Evolutionary conservation across 768 basidiomycete species (phyloP).

Genomic region (Collybia mongolica): DNA sequence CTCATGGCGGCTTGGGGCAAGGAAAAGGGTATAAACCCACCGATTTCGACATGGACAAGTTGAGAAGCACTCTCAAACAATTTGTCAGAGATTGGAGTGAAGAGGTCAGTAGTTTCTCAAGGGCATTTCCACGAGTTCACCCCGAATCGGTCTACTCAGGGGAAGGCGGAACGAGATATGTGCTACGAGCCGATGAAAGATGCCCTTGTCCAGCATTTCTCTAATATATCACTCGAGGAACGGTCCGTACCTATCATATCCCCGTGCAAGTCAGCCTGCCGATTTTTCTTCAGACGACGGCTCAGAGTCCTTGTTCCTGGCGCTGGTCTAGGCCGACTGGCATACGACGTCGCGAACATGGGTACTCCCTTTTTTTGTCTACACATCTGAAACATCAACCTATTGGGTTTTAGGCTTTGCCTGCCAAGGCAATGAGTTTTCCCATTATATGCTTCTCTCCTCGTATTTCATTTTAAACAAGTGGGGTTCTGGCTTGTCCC

Average conservation of each 20-base stretch:
- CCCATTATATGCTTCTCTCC: constrained; percentile 90
- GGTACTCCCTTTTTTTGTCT: constrained; percentile 42
- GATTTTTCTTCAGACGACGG: constrained; percentile 35
- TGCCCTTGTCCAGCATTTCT: constrained; percentile 66
- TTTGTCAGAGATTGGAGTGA: constrained; percentile 92
- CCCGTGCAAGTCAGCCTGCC: background rate
- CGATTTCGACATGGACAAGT: constrained; percentile 85
- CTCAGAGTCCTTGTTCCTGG: constrained; percentile 86
- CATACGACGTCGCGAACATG: constrained; percentile 81
- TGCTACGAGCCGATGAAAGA: constrained; percentile 84
- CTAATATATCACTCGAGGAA: constrained; percentile 49
- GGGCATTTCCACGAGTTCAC: background rate
- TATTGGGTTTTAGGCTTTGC: constrained; percentile 61
- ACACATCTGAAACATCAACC: background rate
- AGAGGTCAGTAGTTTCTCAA: constrained; percentile 45
- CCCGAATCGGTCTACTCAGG: constrained; percentile 40
- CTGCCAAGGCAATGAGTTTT: constrained; percentile 95
- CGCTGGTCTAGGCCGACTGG: constrained; percentile 83
- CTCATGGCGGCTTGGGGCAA: constrained; percentile 25
- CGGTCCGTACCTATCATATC: constrained; percentile 35
- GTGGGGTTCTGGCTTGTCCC: constrained; percentile 36
- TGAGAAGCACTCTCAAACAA: constrained; percentile 89
- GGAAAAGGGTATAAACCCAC: constrained; percentile 46
- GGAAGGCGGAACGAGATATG: constrained; percentile 68
- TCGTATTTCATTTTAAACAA: constrained; percentile 88